These are phyloP conservation scores for Neofusicoccum ribis DNA, from an alignment of 2,329 filamentous ascomycete species.

Conservation along the genomic window DNA sequence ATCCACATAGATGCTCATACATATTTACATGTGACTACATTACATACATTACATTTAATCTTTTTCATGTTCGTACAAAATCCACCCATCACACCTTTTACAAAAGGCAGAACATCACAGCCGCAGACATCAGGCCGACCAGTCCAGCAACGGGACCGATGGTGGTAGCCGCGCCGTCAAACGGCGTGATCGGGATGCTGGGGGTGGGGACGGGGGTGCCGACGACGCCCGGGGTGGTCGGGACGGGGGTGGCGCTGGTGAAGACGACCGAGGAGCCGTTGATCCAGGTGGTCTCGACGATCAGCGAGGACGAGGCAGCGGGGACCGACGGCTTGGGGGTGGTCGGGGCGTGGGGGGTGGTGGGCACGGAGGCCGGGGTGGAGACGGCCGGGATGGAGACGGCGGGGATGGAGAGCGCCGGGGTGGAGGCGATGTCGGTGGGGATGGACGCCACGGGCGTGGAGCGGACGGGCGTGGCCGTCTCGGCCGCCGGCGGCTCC, in stretches of 20 bases:
- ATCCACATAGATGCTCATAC: neutral
- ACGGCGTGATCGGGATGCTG: neutral
- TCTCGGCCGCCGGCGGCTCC: neutral
- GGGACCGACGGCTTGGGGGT: neutral
- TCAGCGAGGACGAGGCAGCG: neutral
- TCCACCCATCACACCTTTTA: neutral
- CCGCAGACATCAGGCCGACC: neutral
- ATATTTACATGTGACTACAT: constrained; percentile 1
- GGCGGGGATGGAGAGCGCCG: neutral
- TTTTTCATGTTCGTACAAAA: neutral
- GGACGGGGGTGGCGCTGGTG: neutral
- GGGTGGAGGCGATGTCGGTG: constrained; percentile 6
- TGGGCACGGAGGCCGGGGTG: neutral
- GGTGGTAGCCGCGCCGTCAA: neutral
- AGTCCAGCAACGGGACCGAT: neutral
- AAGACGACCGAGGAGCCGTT: constrained; percentile 4
- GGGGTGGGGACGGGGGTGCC: neutral
- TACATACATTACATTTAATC: neutral
- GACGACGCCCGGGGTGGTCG: neutral
- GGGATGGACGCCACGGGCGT: neutral
- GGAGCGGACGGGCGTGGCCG: neutral
- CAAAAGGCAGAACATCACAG: neutral
- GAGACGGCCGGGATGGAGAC: neutral
- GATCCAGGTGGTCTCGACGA: neutral
- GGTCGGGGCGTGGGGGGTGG: neutral